Base-by-base conservation (phyloP, 2,329 filamentous ascomycete genomes). In the Cyphellophora attinorum region DNA sequence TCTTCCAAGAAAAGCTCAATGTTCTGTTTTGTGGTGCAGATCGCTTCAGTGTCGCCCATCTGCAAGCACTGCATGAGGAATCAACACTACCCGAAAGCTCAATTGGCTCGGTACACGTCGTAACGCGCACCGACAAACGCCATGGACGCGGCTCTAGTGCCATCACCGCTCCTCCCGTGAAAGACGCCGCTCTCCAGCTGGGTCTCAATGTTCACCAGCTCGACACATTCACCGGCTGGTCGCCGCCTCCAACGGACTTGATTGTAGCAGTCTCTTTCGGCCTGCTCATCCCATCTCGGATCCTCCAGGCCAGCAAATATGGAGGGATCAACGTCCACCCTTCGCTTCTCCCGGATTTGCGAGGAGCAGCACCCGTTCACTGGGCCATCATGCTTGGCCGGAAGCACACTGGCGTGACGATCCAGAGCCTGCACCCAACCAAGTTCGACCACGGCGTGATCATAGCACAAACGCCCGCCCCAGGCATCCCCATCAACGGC, bases 21-120 rank as follows among this genome's bases (percentile, higher is more conserved):
- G 85, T 98, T 35, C 71, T 98, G 3, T 98, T 95, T 61, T 96
- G 88, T 60, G 91, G 91, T 43, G 91, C 89, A 3, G 91, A 98
- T 57, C 70, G 78, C 2, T 94, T 96, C 59, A 95, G 89, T 62
- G 81, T 81, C 50, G 72, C 72, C 34, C 85, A 85, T 2, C 65
- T 98, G 32, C 63, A 64, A 39, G 81, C 82, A 5, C 62, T 98
- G 19, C 58, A 80, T 48, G 51, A 61, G 4, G 80, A 85, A 52
- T 69, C 77, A 34, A 41, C 56, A 16, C 52, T 51, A 34, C 68
- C 68, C 37, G 68, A 61, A 5, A 59, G 60, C 12, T 61, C 76
- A 8, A 77, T 94, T 35, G 67, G 70, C 38, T 85, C 82, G 4
- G 80, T 98, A 44, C 81, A 94, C 56, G 88, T 98, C 3, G 75